Evolutionary conservation across 768 basidiomycete species (phyloP).

Genomic region (Clavulina sp.): DNA sequence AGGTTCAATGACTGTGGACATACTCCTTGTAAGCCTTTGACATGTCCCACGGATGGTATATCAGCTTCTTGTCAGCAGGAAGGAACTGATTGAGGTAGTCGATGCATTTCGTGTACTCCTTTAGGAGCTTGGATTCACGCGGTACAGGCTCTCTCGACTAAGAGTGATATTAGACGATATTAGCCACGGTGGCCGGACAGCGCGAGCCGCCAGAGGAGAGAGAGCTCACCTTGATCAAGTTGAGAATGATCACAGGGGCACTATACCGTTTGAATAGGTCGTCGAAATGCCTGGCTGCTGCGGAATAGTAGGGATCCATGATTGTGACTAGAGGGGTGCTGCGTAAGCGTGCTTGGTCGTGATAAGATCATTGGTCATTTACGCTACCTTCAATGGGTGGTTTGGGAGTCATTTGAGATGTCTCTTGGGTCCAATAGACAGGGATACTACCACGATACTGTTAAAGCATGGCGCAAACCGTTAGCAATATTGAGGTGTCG

Average conservation of each 20-base stretch:
- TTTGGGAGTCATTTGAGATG: conserved; percentile 71
- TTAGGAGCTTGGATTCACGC: conserved; percentile 76
- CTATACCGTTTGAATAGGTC: conserved; percentile 82
- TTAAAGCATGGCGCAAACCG: background rate
- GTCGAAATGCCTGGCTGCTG: conserved; percentile 86
- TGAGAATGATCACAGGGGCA: conserved; percentile 74
- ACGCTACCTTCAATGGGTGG: conserved; percentile 88
- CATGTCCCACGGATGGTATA: conserved; percentile 95
- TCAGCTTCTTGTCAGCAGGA: conserved; percentile 68
- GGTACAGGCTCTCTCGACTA: conserved; percentile 29
- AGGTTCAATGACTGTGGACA: conserved; percentile 10
- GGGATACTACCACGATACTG: conserved; percentile 92
- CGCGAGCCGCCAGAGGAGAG: conserved; percentile 19
- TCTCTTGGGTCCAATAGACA: conserved; percentile 92
- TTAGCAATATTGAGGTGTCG: background rate
- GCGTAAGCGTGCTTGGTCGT: background rate
- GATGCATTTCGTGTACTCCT: conserved; percentile 85
- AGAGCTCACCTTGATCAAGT: conserved; percentile 82
- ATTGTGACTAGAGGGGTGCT: conserved; percentile 46
- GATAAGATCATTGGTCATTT: background rate
- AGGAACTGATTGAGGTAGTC: conserved; percentile 90
- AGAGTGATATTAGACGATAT: background rate
- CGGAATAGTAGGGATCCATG: conserved; percentile 86
- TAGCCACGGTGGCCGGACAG: background rate
- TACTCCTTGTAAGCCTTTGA: conserved; percentile 85